Base-by-base conservation (phyloP, 768 basidiomycete species). In the Tephrocybe sp. region DNA sequence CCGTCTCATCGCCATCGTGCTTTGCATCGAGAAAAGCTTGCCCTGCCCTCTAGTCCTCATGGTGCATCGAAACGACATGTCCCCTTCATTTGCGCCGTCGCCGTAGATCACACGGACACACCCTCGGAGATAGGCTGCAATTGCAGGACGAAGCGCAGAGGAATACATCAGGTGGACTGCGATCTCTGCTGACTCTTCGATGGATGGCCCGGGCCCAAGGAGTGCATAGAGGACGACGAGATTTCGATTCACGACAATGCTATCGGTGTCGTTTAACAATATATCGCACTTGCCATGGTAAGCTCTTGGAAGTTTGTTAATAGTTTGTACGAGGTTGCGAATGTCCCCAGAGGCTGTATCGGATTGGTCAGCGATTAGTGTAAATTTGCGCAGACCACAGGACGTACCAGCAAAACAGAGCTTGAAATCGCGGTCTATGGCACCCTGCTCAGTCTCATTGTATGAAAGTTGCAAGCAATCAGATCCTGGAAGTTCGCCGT, bases 91-190 rank as follows among this genome's bases (percentile, higher is more conserved):
- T 26, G 58, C 26, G 8, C 65, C 63, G 24, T 68, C 60, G 3
- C 65, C 66, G 46, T 74, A 75, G 7, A 73, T 70, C 25, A 62
- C 45, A 37, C 67, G 67, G 25, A 69, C 60, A 51, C 72, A 74
- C 7, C 63, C 65, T 23, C 64, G 62, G 38, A 73, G 48, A 45
- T 75, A 73, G 2, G 68, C 62, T 11, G 69, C 69, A 17, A 30
- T 30, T 30, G 28, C 28, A 30, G 28, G 11, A 30, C 6, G 28
- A 5, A 30, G 5, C 28, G 28, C 28, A 30, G 70, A 60, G 1
- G 75, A 75, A 56, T 74, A 77, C 71, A 75, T 74, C 21, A 75
- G 58, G 53, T 75, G 75, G 7, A 63, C 58, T 0, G 70, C 70
- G 9, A 77, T 61, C 57, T 75, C 74, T 10, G 72, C 73, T 4